phyloP scores from a whole-genome alignment of 2,329 filamentous ascomycete genomes.

The Ophiocordyceps polyrhachis-furcata region DNA sequence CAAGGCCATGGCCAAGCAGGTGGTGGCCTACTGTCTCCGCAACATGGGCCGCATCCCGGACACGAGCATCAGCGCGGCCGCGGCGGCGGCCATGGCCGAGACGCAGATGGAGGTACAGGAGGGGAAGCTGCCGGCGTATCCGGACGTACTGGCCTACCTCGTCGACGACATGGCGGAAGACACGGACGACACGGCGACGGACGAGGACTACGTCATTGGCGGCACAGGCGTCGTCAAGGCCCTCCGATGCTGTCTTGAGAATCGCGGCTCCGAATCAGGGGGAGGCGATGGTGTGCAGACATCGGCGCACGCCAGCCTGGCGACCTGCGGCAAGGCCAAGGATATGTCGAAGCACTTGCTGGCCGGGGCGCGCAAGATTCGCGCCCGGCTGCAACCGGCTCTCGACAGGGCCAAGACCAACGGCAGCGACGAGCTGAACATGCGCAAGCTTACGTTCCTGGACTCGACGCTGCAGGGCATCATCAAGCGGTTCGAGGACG shows the following conservation, averaged over 20 bases:
- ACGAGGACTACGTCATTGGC: slow-evolving; percentile 90
- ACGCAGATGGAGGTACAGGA: slow-evolving; percentile 12
- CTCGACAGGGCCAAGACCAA: slow-evolving; percentile 54
- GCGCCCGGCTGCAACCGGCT: slow-evolving; percentile 64
- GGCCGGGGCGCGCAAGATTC: slow-evolving; percentile 74
- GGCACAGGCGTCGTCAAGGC: slow-evolving; percentile 93
- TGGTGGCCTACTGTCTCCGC: slow-evolving; percentile 82
- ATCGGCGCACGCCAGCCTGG: slow-evolving; percentile 21
- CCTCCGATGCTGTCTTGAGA: slow-evolving; percentile 73
- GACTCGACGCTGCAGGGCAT: slow-evolving; percentile 78
- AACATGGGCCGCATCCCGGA: slow-evolving; percentile 73
- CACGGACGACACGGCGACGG: slow-evolving; percentile 51
- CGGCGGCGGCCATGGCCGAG: slow-evolving; percentile 23
- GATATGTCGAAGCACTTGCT: slow-evolving; percentile 88
- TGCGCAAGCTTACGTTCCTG: slow-evolving; percentile 72
- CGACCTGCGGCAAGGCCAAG: slow-evolving; percentile 45
- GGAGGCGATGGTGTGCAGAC: slow-evolving; percentile 12
- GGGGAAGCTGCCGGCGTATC: slow-evolving; percentile 27
- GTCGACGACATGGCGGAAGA: slow-evolving; percentile 28
- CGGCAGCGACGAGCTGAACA: slow-evolving; percentile 53
- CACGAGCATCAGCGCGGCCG: slow-evolving; percentile 33
- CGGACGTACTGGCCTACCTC: slow-evolving; percentile 75
- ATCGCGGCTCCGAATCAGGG: slow-evolving; percentile 44
- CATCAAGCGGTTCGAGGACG: slow-evolving; percentile 88
- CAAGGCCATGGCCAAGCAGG: slow-evolving; percentile 78